A percentile compares a stretch with the other conserved stretches of the same genome.
phyloP scores from a whole-genome alignment of 345 rosid genomes.

The Moringa oleifera region DNA sequence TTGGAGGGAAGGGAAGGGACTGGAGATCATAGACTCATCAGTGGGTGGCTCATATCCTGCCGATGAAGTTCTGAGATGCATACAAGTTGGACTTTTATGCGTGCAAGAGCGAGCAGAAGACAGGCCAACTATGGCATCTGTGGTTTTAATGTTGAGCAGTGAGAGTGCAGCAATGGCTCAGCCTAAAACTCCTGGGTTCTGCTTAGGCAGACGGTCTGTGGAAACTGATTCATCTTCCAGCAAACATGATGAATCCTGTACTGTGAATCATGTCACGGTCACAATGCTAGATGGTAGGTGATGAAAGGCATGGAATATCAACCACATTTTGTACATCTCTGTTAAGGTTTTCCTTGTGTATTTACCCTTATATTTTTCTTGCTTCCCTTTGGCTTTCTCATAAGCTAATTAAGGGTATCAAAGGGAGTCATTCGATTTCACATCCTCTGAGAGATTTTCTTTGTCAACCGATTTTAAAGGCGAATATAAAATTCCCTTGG shows the following conservation, averaged over 20 bases:
- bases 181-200: conserved; percentile 66
- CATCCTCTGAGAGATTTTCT: no score
- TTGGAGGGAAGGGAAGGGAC: conserved; percentile 52
- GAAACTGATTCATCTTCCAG: conserved; percentile 59
- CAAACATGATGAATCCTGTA: conserved; percentile 43
- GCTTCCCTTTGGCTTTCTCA: no score
- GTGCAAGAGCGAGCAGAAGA: conserved; percentile 74
- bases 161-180: conserved; percentile 50
- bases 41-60: conserved; percentile 28
- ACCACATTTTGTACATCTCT: conserved; percentile 14
- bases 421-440: no score
- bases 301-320: conserved; percentile 3
- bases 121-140: conserved; percentile 63
- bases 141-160: conserved; percentile 61
- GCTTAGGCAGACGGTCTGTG: conserved; percentile 40
- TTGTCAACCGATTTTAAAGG: no score
- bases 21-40: conserved; percentile 42
- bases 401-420: no score
- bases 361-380: not conserved
- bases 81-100: conserved; percentile 75
- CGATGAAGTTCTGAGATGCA: conserved; percentile 56
- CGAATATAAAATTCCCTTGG: no score
- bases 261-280: conserved; percentile 75
- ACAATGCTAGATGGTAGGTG: conserved; percentile 64
- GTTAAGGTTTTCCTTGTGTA: conserved; percentile 8